Base-by-base conservation (phyloP, 2,329 filamentous ascomycete genomes). In the Boeremia exigua region DNA sequence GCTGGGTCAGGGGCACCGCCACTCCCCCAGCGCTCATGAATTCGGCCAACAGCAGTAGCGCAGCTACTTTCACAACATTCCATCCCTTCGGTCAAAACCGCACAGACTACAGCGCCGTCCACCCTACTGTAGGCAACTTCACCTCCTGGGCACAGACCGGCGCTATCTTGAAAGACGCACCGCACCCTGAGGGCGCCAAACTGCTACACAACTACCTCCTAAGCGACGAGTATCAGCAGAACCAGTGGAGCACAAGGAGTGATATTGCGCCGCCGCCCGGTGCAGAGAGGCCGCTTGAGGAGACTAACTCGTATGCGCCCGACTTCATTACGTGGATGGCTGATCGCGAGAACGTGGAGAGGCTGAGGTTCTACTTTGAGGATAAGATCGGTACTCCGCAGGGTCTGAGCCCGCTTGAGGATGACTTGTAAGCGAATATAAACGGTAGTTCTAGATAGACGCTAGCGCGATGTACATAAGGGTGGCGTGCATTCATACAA, bases 1-100 rank as follows among this genome's bases (percentile, higher is more conserved):
- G 69, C 33, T 84, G 82, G 82, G 81, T 85, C n/a, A 81, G 82
- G 23, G 82, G 82, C 10, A 79, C 78, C 0, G 71, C 68, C 2
- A 82, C 80, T 0, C 80, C 82, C 0, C 50, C 36, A 1, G 73
- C 74, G 0, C 57, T 81, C 9, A 44, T 80, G 28, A 15, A 36
- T 3, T 30, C 66, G 9, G 56, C 58, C 25, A 72, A 73, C 60
- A 64, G 44, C 54, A 56, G 58, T 15, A 64, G 61, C 37, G 53
- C 44, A 1, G 65, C 59, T 3, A 49, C 61, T 15, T 72, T 71
- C 43, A 61, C 56, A 2, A 52, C 59, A 1, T 29, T 48, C 1
- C 43, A 49, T 23, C 54, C 48, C 32, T 34, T 56, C 29, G 19
- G 6, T 23, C 19, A 23, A 17, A 1, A 14, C 37, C 4, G 10